Evolutionary conservation across 495 filamentous ascomycete genomes (phyloP).

Genomic region (Amorphotheca resinae): DNA sequence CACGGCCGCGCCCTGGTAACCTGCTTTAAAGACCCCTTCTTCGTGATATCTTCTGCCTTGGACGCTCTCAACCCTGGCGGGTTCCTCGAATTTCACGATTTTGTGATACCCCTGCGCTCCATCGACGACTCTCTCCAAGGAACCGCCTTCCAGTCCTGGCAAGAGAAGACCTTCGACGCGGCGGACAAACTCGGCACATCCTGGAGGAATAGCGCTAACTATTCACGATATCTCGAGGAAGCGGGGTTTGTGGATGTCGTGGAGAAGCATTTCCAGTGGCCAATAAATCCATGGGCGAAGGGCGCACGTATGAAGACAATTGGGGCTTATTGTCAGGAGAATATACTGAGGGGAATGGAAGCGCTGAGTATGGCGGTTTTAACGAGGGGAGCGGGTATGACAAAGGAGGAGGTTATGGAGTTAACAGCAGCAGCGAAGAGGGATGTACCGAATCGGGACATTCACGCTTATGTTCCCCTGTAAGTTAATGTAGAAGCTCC

Average conservation of each 20-base stretch:
- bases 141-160: not conserved
- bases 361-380: constrained; percentile 31
- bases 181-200: not conserved
- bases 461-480: constrained; percentile 8
- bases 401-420: constrained; percentile 3
- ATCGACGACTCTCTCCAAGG: constrained; percentile 2
- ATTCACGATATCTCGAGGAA: constrained; percentile 27
- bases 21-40: constrained; percentile 20
- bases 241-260: constrained; percentile 46
- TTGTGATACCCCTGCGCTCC: not conserved
- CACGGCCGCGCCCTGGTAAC: constrained; percentile 32
- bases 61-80: constrained; percentile 29
- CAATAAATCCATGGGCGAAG: constrained; percentile 36
- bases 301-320: constrained; percentile 33
- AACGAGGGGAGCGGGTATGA: constrained; percentile 1
- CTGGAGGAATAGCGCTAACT: not conserved
- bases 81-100: constrained; percentile 36
- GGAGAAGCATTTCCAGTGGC: constrained; percentile 35
- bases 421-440: constrained; percentile 1
- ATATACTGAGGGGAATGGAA: constrained; percentile 30
- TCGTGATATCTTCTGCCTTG: constrained; percentile 18
- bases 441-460: constrained; percentile 4
- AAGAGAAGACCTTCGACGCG: not conserved
- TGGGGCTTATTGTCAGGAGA: constrained; percentile 27
- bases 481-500: constrained; percentile 4